These are phyloP conservation scores for Sanguinoderma infundibulare DNA, from an alignment of 1,284 basidiomycete genomes.

Conservation along the genomic window DNA sequence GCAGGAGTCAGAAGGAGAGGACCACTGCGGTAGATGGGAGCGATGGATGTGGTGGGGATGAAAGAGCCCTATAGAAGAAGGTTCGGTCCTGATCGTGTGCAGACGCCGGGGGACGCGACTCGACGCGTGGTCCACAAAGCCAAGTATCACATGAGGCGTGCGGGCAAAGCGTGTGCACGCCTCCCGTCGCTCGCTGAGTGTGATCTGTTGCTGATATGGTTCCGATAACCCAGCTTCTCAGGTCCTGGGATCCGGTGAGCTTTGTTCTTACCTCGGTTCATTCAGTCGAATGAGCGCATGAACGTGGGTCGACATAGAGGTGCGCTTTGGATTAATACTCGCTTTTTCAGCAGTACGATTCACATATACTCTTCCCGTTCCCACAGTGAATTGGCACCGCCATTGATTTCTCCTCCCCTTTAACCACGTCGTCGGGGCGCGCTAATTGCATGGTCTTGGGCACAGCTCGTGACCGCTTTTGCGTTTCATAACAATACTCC, in stretches of 20 bases:
- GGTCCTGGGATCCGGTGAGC: not conserved
- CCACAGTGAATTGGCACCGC: not conserved
- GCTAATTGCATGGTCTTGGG: not conserved
- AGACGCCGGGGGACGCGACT: not conserved
- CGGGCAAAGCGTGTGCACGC: not conserved
- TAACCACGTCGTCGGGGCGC: not conserved
- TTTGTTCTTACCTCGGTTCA: not conserved
- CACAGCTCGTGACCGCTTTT: not conserved
- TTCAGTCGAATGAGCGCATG: not conserved
- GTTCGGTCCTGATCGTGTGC: not conserved
- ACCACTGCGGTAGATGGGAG: not conserved
- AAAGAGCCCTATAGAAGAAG: not conserved
- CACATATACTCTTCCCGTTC: not conserved
- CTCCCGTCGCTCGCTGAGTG: not conserved
- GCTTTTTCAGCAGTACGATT: not conserved
- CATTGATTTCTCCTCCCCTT: not conserved
- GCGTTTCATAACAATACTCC: not conserved
- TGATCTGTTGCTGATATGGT: not conserved
- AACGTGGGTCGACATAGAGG: not conserved
- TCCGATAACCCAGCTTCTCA: not conserved
- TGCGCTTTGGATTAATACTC: not conserved
- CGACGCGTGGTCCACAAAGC: not conserved
- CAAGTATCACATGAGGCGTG: not conserved
- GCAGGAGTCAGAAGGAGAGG: not conserved
- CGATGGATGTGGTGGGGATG: not conserved